These are phyloP conservation scores for Neofusicoccum kwambonambiense DNA, from an alignment of 2,329 filamentous ascomycete species.

Conservation along the genomic window DNA sequence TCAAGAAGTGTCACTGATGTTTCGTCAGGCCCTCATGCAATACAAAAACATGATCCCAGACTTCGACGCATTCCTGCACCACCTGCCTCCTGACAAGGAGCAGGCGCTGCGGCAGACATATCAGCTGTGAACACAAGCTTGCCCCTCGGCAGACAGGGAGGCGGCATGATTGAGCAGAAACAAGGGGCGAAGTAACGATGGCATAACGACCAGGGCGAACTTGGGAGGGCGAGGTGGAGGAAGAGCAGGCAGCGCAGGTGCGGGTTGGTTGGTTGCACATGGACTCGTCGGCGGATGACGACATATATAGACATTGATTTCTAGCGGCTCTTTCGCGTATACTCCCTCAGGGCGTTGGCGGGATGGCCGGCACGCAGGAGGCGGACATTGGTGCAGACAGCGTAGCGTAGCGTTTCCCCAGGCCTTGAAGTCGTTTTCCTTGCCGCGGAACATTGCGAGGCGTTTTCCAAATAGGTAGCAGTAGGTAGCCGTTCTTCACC, in stretches of 20 bases:
- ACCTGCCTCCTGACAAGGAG: conserved; percentile 45
- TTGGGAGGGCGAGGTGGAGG: neutral
- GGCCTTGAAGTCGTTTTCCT: conserved; percentile 3
- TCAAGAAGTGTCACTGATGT: neutral
- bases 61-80: conserved; percentile 52
- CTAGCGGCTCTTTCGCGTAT: conserved; percentile 9
- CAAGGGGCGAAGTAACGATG: neutral
- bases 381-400: neutral
- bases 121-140: conserved; percentile 26
- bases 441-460: conserved; percentile 11
- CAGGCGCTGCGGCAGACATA: conserved; percentile 46
- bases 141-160: neutral
- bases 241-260: neutral
- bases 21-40: conserved; percentile 46
- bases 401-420: conserved; percentile 10
- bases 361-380: neutral
- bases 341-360: conserved; percentile 11
- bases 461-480: conserved; percentile 15
- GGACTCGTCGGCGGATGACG: neutral
- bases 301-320: conserved; percentile 16
- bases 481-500: conserved; percentile 15
- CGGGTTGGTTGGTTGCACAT: neutral
- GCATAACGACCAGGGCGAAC: neutral
- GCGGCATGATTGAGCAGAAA: neutral
- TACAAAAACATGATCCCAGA: conserved; percentile 57